Evolutionary conservation across 805 yeast genomes (phyloP), one percentile per base, ranked within the genome.

Genomic region (Dipodascopsis uninucleata): DNA sequence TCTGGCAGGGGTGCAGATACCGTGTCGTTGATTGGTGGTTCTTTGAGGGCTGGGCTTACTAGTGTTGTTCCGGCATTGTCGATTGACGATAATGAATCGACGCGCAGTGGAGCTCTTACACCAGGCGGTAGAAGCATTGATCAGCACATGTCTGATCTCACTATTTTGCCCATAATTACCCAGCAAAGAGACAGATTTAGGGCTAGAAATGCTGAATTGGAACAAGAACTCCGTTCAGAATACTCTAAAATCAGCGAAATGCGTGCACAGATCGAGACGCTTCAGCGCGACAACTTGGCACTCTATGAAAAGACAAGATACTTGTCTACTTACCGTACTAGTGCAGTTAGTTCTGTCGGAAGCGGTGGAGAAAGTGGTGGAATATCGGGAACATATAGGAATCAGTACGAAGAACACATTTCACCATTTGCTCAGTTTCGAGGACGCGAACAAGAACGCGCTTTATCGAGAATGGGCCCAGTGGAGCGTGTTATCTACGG

Each of bases 141-240:
- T 10, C 53, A 49, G 35, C 53, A 49, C 24, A 41, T 43, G 25
- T 48, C 55, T 43, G 55, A 25, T 39, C 53, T 14, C 52, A 58
- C 32, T 79, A 3, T 89, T 23, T 65, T 90, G 39, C 94, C 95
- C 1, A 87, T 90, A 41, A 78, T 93, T 23, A 88, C 96, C 10
- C 89, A 90, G 60, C 98, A 90, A 68, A 79, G 98, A 62, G 98
- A 90, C 64, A 71, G 98, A 52, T 88, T 89, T 71, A 79, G 94
- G 58, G 75, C 77, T n/a, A 75, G 87, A 43, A 86, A 83, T 58
- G 77, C 76, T 45, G 96, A 86, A 61, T 72, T 93, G 43, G 97
- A 90, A 62, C 83, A 83, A 44, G 95, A 87, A 57, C 58, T 81
- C 29, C 79, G 84, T 61, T 77, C 76, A 53, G 78, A 76, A 51